Evolutionary conservation across 1,284 basidiomycete species (phyloP), one percentile per base, ranked within the genome.

Genomic region (Hymenochaete sp.): DNA sequence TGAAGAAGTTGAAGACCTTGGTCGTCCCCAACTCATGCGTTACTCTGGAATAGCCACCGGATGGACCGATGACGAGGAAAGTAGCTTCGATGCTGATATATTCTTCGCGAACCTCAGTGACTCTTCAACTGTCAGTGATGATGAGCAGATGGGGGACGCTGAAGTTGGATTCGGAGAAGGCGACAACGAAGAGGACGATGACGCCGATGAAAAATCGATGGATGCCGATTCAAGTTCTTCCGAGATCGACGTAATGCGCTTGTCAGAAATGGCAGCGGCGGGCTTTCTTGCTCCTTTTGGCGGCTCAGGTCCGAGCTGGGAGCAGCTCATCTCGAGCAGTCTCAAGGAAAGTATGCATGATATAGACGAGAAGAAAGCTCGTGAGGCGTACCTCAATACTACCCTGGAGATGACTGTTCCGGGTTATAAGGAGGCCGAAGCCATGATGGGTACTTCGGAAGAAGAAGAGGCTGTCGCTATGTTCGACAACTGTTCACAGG

Each of bases 1-100:
- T 13, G 68, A 68, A 18, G 68, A 65, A 1, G 70, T 64, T 33
- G 62, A 61, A 25, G 64, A 63, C 16, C 65, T 65, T 21, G 69
- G 57, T 58, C 38, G 57, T 57, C 42, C 55, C 46, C 7, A 57
- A 53, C 51, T 57, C 35, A 61, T 67, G 42, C 62, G 68, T 44
- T 76, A 78, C 59, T 69, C 72, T 21, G 79, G 75, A 47, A 70
- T 77, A 45, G 78, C 71, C 48, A 79, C 72, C 16, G 77, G 77
- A 32, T 87, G 82, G 72, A 82, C 80, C 24, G 67, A 67, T 28
- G 73, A 65, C 38, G 65, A 78, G 29, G 82, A 82, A 19, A 81
- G 84, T 55, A 81, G 75, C 1, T 84, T 83, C 53, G 82, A 87
- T 52, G 84, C 83, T 3, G 82, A 87, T 52, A 59, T 88, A 0